Evolutionary conservation across 768 basidiomycete species (phyloP), one percentile per base, ranked within the genome.

Genomic region (Coprinopsis strossmayeri): DNA sequence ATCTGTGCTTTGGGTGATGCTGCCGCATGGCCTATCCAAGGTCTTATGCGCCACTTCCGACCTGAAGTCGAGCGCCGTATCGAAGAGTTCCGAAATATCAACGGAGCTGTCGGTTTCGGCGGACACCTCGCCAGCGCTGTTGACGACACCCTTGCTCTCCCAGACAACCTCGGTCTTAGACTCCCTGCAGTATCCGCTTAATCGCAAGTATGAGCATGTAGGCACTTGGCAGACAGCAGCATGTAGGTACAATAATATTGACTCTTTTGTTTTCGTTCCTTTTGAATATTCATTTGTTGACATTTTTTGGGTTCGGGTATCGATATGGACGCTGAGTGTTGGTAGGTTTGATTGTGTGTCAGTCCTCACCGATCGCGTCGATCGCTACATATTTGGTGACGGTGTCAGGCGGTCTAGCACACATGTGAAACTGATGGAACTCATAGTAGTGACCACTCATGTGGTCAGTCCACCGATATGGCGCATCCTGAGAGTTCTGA

Each of bases 11-110:
- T 96, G 24, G 95, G 95, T 9, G 95, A 98, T 53, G 95, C 95
- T 9, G 94, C 95, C 15, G 95, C 95, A 3, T 97, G 95, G 95
- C 95, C 94, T 5, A 94, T 98, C 53, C 95, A 97, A 64, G 95
- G 93, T 44, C 81, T 97, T 52, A 92, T 98, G 87, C 84, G 91
- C 50, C 90, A 96, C 68, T 98, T 96, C 86, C 82, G 93, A 55
- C 95, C 94, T 1, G 84, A 93, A 60, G 92, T 98, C 34, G 95
- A 98, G 69, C 72, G 75, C 45, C 87, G 94, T 46, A 91, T 98
- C 52, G 78, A 78, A 2, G 71, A 77, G 15, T 97, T 82, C 78
- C 76, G 87, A 48, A 76, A 76, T 44, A 67, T 71, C 46, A 76
- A 93, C 50, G 94, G 93, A 1, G 77, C 81, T 21, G 94, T 96